These are phyloP conservation scores for Microbotryum silenes-acaulis DNA, from an alignment of 1,284 basidiomycete genomes.

Conservation along the genomic window DNA sequence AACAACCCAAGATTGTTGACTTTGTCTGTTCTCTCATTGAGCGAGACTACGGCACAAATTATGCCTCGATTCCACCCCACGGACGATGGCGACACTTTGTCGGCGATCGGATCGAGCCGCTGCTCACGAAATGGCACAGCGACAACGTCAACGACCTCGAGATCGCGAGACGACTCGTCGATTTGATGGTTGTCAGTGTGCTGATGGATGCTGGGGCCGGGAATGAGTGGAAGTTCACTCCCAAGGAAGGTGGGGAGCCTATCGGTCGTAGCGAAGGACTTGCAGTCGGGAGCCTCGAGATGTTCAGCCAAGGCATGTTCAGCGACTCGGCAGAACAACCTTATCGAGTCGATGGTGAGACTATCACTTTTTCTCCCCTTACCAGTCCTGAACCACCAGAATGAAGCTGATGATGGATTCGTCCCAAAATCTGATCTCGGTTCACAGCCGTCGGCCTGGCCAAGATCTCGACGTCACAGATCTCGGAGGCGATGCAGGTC, in stretches of 20 bases:
- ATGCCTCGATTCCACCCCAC: conserved; percentile 70
- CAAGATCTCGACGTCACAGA: conserved; percentile 54
- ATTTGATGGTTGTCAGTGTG: conserved; percentile 87
- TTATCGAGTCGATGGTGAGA: conserved; percentile 66
- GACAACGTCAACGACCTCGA: conserved; percentile 54
- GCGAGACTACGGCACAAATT: conserved; percentile 73
- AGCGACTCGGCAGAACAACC: conserved; percentile 57
- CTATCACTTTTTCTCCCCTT: neutral
- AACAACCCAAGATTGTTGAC: conserved; percentile 61
- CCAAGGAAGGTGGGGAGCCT: conserved; percentile 48
- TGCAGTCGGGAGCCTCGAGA: conserved; percentile 82
- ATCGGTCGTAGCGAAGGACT: conserved; percentile 80
- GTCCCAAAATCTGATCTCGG: neutral
- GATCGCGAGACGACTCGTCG: conserved; percentile 64
- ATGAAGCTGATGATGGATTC: conserved; percentile 1
- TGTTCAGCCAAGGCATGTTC: conserved; percentile 79
- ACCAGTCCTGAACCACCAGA: no score
- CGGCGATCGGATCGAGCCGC: conserved; percentile 54
- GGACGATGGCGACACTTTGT: conserved; percentile 80
- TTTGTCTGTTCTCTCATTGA: conserved; percentile 77
- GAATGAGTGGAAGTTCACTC: conserved; percentile 68
- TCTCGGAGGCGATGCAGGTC: conserved; percentile 74
- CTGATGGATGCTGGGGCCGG: conserved; percentile 91
- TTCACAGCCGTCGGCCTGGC: conserved; percentile 61
- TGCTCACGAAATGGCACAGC: conserved; percentile 43